Evolutionary conservation across 225 moss, liverwort and hornwort species (phyloP), one percentile per base, ranked within the genome.

Genomic region (Physcomitrellopsis africana): DNA sequence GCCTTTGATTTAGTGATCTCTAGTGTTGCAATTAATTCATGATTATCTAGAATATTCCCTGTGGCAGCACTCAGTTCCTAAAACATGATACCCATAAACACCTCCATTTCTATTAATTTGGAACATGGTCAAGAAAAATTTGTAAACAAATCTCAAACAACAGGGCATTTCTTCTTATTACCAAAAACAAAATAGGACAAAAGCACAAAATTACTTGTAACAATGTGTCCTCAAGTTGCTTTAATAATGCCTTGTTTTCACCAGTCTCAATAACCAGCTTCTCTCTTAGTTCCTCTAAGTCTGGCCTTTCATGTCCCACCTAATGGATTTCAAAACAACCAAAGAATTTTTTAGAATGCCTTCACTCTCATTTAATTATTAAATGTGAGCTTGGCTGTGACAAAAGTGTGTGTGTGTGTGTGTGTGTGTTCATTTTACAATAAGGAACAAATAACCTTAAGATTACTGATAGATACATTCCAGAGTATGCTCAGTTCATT

Each of bases 261-360:
- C 94, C 76, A 0, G 85, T 96, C 67, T 92, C 89, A 51, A 71
- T 83, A 7, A 96, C 89, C 20, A 94, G 76, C 24, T 80, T 94
- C 76, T 94, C 94, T 71, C 94, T 72, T 45, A 92, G 68, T 61
- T 92, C 92, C 55, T 94, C 92, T 42, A 96, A 82, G 68, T 96
- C 94, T 66, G 91, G 92, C 81, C 96, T 86, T 9, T 96, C 96
- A 69, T 96, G 91, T 17, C 90, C 90, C 44, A 96, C 96, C 96
- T 96, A 8, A 0, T 2, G 17, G 42, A 19, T 19, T 41, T 11
- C 10, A 8, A 70, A 23, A 8, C 0, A 6, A 0, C 0, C 32
- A 37, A 37, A 37, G 32, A 7, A 37, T 7, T 2, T 37, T 24
- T 24, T 24, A 24, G 3, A 37, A 1, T 1, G 1, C 32, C 3